phyloP scores from a whole-genome alignment of 495 filamentous ascomycete genomes.

The Xylaria flabelliformis region DNA sequence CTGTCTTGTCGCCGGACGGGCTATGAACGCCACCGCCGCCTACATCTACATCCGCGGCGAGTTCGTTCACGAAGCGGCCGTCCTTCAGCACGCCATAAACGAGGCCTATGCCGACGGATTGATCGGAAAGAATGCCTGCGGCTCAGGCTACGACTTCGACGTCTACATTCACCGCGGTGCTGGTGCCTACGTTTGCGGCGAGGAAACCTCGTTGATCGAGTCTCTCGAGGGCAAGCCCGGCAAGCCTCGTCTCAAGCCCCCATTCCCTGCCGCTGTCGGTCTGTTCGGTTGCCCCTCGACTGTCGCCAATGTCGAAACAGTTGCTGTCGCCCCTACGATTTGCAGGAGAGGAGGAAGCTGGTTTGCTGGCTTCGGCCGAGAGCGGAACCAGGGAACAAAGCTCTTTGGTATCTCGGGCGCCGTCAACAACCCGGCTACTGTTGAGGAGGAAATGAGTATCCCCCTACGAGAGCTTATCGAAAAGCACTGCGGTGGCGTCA shows the following conservation, averaged over 20 bases:
- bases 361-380: constrained; percentile 92
- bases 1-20: constrained; percentile 92
- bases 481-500: constrained; percentile 95
- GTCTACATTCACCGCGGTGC: constrained; percentile 95
- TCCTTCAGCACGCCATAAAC: constrained; percentile 93
- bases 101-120: constrained; percentile 93
- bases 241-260: constrained; percentile 97
- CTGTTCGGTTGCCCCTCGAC: constrained; percentile 97
- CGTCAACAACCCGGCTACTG: constrained; percentile 97
- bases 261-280: constrained; percentile 96
- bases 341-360: constrained; percentile 89
- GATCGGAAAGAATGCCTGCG: constrained; percentile 98
- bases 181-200: constrained; percentile 96
- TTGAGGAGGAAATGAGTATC: constrained; percentile 99
- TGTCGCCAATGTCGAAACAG: constrained; percentile 96
- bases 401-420: constrained; percentile 98
- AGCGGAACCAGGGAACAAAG: constrained; percentile 95
- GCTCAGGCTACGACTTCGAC: constrained; percentile 96
- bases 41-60: constrained; percentile 99
- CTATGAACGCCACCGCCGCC: constrained; percentile 97
- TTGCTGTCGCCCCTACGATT: constrained; percentile 95
- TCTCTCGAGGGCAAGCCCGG: constrained; percentile 97
- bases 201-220: constrained; percentile 97
- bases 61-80: constrained; percentile 95
- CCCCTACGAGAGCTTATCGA: constrained; percentile 93